Percentiles rank a stretch among this genome's conserved stretches.
These are phyloP conservation scores for Dactylonectria macrodidyma DNA, from an alignment of 2,329 filamentous ascomycete genomes.

Conservation along the genomic window DNA sequence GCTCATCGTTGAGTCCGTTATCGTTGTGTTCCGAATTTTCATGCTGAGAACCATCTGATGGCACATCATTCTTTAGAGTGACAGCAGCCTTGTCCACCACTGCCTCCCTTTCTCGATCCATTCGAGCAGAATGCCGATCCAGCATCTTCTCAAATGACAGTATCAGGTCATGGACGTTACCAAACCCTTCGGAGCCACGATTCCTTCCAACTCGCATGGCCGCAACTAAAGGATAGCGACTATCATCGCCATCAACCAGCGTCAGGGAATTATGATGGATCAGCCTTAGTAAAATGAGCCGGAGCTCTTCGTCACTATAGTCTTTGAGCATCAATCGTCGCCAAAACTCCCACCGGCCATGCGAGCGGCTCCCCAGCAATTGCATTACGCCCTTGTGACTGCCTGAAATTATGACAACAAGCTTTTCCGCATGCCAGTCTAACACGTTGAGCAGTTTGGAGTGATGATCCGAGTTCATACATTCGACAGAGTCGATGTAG, in stretches of 20 bases:
- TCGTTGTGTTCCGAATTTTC: not conserved
- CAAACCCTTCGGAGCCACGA: not conserved
- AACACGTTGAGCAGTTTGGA: not conserved
- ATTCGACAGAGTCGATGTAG: not conserved
- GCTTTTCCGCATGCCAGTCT: not conserved
- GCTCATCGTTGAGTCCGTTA: too few species aligned
- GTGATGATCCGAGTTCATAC: not conserved
- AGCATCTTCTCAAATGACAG: not conserved
- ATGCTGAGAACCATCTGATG: not conserved
- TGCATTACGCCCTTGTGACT: not conserved
- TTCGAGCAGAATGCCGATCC: not conserved
- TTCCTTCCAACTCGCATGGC: not conserved
- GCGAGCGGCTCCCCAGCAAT: not conserved
- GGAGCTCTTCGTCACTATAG: conserved; percentile 1
- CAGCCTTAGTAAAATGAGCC: not conserved
- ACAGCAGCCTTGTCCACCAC: too few species aligned
- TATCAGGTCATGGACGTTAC: not conserved
- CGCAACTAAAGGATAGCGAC: not conserved
- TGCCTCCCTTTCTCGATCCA: not conserved
- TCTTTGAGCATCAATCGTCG: not conserved
- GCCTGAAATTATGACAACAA: not conserved
- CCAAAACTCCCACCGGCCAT: not conserved
- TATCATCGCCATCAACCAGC: not conserved
- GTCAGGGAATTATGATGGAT: not conserved
- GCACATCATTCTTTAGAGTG: not conserved